phyloP scores from a whole-genome alignment of 805 yeast genomes.

The Candida sphagnicola region DNA sequence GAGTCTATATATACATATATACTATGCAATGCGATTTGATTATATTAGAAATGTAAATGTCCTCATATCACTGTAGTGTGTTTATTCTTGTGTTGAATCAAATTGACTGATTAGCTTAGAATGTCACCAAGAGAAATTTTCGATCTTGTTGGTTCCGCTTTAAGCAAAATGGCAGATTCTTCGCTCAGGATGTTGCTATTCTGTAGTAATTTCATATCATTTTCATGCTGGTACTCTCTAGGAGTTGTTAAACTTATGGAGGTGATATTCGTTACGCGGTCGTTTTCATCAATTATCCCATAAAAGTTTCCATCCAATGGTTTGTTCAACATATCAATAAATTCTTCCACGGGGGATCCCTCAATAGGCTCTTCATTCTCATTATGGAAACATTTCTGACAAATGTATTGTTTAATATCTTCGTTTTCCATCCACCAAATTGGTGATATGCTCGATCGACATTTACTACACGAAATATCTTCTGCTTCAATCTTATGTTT shows the following conservation, averaged over 20 bases:
- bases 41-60: too few species aligned
- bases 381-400: conserved; percentile 32
- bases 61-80: too few species aligned
- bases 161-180: background rate
- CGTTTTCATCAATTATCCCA: conserved; percentile 25
- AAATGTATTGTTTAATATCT: conserved; percentile 6
- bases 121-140: conserved; percentile 19
- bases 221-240: background rate
- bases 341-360: conserved; percentile 9
- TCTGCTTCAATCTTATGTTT: background rate
- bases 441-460: conserved; percentile 28
- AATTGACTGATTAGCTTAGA: too few species aligned
- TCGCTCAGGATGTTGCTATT: too few species aligned
- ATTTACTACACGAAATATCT: conserved; percentile 14
- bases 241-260: background rate
- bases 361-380: conserved; percentile 9
- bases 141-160: conserved; percentile 8
- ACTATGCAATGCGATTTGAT: too few species aligned
- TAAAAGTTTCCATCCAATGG: conserved; percentile 30
- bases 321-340: conserved; percentile 19
- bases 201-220: conserved; percentile 5
- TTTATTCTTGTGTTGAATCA: too few species aligned
- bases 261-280: conserved; percentile 11
- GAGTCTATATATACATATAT: too few species aligned
- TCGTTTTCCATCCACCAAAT: conserved; percentile 29